Evolutionary conservation across 345 rosid genomes (phyloP).

Genomic region (Linum tenue): DNA sequence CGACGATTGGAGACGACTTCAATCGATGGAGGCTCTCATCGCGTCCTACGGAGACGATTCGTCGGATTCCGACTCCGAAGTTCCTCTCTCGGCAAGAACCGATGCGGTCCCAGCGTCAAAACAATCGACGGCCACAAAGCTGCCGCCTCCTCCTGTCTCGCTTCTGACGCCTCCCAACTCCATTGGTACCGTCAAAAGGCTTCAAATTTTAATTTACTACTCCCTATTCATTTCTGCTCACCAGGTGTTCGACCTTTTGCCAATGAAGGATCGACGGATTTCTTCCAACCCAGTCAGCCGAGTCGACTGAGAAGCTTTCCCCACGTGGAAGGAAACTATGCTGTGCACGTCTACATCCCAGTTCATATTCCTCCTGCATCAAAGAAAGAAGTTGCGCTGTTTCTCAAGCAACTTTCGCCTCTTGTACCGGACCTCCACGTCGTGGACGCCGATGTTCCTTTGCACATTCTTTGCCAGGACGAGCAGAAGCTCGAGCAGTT

Average conservation of each 20-base stretch:
- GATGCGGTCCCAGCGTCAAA: conserved; percentile 3
- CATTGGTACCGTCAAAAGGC: conserved; percentile 23
- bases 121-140: conserved; percentile 8
- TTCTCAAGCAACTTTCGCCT: conserved; percentile 55
- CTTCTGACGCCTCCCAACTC: conserved; percentile 55
- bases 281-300: conserved; percentile 27
- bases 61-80: conserved; percentile 42
- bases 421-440: conserved; percentile 50
- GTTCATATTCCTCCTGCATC: conserved; percentile 41
- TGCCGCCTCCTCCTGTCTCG: conserved; percentile 75
- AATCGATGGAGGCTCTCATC: conserved; percentile 52
- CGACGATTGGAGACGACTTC: neutral
- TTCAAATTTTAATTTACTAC: no score
- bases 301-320: conserved; percentile 74
- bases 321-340: conserved; percentile 78
- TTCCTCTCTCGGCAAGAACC: neutral
- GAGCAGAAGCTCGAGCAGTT: conserved; percentile 49
- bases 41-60: conserved; percentile 56
- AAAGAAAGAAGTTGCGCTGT: conserved; percentile 42
- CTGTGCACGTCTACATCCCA: conserved; percentile 81
- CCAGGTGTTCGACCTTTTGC: conserved; percentile 20
- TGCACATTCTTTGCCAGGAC: conserved; percentile 44
- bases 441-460: conserved; percentile 64
- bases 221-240: neutral
- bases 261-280: conserved; percentile 23